Evolutionary conservation across 805 yeast genomes (phyloP).

Genomic region (Yarrowia sp.): DNA sequence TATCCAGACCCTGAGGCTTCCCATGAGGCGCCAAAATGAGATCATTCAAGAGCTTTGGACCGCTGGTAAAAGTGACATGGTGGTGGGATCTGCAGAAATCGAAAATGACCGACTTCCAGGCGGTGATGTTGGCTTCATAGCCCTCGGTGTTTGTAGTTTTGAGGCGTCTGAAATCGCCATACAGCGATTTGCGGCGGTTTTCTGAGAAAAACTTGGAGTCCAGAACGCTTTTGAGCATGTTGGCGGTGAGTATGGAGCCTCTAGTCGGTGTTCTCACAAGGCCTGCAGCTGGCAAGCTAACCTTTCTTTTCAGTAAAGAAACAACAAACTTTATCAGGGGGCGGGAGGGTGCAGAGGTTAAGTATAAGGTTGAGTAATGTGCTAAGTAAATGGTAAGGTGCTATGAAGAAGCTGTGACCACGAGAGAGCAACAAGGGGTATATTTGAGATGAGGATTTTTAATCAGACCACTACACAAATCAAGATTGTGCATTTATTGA

Average conservation of each 20-base stretch:
- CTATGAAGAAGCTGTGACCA: too few relatives aligned
- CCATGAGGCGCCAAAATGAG: conserved; percentile 21
- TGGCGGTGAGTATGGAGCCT: neutral
- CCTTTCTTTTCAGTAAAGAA: neutral
- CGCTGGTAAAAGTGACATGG: conserved; percentile 13
- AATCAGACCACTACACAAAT: too few relatives aligned
- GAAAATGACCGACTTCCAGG: conserved; percentile 46
- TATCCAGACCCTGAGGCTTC: conserved; percentile 19
- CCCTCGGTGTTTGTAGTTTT: conserved; percentile 49
- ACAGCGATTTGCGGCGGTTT: conserved; percentile 48
- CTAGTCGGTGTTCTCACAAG: too few relatives aligned
- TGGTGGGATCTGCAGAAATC: conserved; percentile 26
- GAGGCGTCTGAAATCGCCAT: conserved; percentile 48
- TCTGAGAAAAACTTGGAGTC: conserved; percentile 41
- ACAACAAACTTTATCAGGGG: neutral
- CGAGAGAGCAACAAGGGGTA: too few relatives aligned
- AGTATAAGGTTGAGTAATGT: too few relatives aligned
- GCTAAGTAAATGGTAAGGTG: too few relatives aligned
- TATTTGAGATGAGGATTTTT: too few relatives aligned
- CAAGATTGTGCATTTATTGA: too few relatives aligned
- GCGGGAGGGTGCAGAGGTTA: too few relatives aligned
- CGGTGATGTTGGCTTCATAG: conserved; percentile 48
- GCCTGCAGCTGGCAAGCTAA: neutral
- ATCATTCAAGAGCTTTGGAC: conserved; percentile 24
- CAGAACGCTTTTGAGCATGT: conserved; percentile 27